A percentile compares a stretch with the other conserved stretches of the same genome.
Conservation (phyloP, 345 rosid genomes). For the Euphorbia peplus region DNA sequence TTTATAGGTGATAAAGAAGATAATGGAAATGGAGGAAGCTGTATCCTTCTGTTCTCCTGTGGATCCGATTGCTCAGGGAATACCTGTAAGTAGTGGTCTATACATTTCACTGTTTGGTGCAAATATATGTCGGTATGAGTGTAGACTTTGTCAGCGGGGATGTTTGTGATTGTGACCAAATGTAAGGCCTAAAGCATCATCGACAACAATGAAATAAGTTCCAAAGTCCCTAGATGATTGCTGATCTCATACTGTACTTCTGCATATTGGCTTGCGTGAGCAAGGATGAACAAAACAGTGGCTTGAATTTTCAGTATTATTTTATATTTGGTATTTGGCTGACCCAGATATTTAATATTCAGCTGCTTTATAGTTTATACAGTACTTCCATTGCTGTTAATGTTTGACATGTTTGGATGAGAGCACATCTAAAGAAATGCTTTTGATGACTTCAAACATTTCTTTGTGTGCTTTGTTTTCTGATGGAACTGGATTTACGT, state of each 20-base stretch:
- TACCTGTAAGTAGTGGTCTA: constrained; percentile 15
- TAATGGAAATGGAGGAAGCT: constrained; percentile 27
- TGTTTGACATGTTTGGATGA: neutral
- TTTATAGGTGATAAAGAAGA: constrained; percentile 26
- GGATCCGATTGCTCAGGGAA: constrained; percentile 21
- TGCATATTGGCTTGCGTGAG: neutral
- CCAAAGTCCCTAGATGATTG: neutral
- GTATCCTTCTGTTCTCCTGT: constrained; percentile 20
- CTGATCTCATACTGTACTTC: neutral
- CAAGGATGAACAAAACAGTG: neutral
- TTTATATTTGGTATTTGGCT: neutral
- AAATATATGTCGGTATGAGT: neutral
- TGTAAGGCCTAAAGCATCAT: neutral
- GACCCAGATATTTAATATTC: too few relatives aligned
- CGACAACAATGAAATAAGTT: neutral
- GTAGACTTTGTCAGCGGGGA: neutral
- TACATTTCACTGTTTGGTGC: constrained; percentile 1
- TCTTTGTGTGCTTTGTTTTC: neutral
- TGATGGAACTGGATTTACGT: neutral
- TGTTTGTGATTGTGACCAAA: neutral
- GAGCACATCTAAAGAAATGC: neutral
- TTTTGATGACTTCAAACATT: neutral
- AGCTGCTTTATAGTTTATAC: neutral
- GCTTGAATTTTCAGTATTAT: neutral
- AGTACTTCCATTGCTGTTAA: neutral